Evolutionary conservation across 139 green algal species (phyloP).

Genomic region (Chlorella sorokiniana): DNA sequence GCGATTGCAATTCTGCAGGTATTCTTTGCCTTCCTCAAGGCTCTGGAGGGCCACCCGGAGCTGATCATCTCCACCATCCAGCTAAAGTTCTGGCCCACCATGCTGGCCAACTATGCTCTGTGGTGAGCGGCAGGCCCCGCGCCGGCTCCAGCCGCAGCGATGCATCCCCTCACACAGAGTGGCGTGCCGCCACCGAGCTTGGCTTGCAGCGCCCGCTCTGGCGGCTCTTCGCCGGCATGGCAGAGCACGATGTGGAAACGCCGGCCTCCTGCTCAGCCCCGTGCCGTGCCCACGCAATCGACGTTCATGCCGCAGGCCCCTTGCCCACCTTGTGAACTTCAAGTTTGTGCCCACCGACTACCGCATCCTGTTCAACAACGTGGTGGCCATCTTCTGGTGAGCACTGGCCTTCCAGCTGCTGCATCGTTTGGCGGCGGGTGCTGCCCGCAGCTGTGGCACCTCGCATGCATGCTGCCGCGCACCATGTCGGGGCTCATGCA

Average conservation of each 20-base stretch:
- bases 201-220: too few relatives aligned
- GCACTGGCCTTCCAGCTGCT: background rate
- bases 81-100: constrained; percentile 59
- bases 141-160: background rate
- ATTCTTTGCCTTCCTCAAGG: constrained; percentile 44
- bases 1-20: background rate
- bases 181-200: too few relatives aligned
- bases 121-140: constrained; percentile 23
- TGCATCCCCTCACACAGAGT: background rate
- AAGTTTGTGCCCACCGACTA: constrained; percentile 69
- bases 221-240: too few relatives aligned
- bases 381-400: constrained; percentile 45
- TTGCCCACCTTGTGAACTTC: constrained; percentile 87
- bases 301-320: constrained; percentile 47
- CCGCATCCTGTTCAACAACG: constrained; percentile 87
- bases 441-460: too few relatives aligned
- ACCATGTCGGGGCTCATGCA: too few relatives aligned
- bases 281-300: background rate
- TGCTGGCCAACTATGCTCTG: constrained; percentile 73
- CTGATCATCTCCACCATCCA: constrained; percentile 55
- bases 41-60: constrained; percentile 60
- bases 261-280: background rate
- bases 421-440: too few relatives aligned
- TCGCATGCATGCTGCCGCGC: too few relatives aligned
- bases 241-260: too few relatives aligned